phyloP scores from a whole-genome alignment of 2,329 filamentous ascomycete genomes.

The Penicillium sp. region DNA sequence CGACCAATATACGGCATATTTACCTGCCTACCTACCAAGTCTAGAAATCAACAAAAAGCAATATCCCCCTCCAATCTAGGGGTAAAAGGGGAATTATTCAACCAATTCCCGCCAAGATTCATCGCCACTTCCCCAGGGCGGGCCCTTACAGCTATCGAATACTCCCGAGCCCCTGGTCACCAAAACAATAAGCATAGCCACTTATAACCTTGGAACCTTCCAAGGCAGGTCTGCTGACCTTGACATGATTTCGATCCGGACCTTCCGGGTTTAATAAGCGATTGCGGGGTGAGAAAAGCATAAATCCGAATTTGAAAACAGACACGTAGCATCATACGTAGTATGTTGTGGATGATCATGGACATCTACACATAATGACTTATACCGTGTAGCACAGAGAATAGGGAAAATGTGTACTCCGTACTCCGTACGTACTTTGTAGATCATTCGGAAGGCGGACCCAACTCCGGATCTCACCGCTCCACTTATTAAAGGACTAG shows the following conservation, averaged over 20 bases:
- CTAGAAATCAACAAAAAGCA: not conserved
- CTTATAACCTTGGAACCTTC: not conserved
- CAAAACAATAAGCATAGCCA: not conserved
- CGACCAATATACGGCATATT: not conserved
- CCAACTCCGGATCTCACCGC: slow-evolving; percentile 14
- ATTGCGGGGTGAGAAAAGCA: slow-evolving; percentile 4
- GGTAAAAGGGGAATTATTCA: not conserved
- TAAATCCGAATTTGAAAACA: not conserved
- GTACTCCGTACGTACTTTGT: not conserved
- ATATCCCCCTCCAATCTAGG: not conserved
- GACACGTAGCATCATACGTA: slow-evolving; percentile 3
- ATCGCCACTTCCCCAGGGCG: not conserved
- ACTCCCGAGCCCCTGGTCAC: not conserved
- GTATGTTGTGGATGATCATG: not conserved
- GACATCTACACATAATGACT: not conserved
- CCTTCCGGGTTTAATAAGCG: not conserved
- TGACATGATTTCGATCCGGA: not conserved
- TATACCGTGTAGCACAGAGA: slow-evolving; percentile 2
- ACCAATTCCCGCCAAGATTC: slow-evolving; percentile 1
- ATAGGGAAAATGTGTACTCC: not conserved
- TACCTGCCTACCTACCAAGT: not conserved
- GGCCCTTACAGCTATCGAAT: slow-evolving; percentile 4
- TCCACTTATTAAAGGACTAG: slow-evolving; percentile 4
- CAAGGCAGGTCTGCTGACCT: slow-evolving; percentile 4
- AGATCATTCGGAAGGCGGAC: slow-evolving; percentile 4